Percentiles rank a stretch among this genome's conserved stretches.
Evolutionary conservation across 768 basidiomycete species (phyloP).

Genomic region (Termitomyces sp.): DNA sequence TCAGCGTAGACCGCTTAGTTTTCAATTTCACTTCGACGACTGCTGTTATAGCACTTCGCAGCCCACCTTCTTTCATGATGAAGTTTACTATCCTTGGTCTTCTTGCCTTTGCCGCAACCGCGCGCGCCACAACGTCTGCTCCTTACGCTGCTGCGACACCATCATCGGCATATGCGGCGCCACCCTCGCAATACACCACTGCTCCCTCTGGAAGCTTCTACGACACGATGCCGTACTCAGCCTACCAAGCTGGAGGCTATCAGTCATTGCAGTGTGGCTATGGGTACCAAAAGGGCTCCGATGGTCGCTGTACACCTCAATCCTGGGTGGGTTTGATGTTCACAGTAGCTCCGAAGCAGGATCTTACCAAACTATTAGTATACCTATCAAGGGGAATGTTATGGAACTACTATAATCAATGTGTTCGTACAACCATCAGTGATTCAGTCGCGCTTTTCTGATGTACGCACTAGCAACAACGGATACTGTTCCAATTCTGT

Average conservation of each 20-base stretch:
- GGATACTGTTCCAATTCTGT: conserved; percentile 21
- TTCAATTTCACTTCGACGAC: conserved; percentile 30
- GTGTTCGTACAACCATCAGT: conserved; percentile 10
- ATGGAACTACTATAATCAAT: conserved; percentile 56
- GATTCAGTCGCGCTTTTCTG: neutral
- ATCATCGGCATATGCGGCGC: conserved; percentile 22
- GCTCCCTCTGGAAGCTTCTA: conserved; percentile 34
- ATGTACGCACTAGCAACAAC: conserved; percentile 11
- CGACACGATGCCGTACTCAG: conserved; percentile 50
- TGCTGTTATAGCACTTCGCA: conserved; percentile 31
- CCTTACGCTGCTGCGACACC: conserved; percentile 17
- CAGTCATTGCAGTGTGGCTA: conserved; percentile 64
- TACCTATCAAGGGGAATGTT: conserved; percentile 44
- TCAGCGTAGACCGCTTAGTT: conserved; percentile 69
- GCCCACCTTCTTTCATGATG: conserved; percentile 52
- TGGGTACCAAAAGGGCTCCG: conserved; percentile 50
- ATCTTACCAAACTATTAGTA: conserved; percentile 23
- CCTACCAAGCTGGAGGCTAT: conserved; percentile 61
- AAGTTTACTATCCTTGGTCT: conserved; percentile 56
- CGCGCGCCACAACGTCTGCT: conserved; percentile 25
- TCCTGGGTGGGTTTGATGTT: conserved; percentile 47
- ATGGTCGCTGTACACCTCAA: conserved; percentile 48
- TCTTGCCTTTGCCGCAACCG: conserved; percentile 54
- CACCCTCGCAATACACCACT: conserved; percentile 27
- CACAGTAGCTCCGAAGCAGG: neutral